A percentile compares a stretch with the other conserved stretches of the same genome.
phyloP scores from a whole-genome alignment of 2,329 filamentous ascomycete species.

The Penicillium brasilianum region DNA sequence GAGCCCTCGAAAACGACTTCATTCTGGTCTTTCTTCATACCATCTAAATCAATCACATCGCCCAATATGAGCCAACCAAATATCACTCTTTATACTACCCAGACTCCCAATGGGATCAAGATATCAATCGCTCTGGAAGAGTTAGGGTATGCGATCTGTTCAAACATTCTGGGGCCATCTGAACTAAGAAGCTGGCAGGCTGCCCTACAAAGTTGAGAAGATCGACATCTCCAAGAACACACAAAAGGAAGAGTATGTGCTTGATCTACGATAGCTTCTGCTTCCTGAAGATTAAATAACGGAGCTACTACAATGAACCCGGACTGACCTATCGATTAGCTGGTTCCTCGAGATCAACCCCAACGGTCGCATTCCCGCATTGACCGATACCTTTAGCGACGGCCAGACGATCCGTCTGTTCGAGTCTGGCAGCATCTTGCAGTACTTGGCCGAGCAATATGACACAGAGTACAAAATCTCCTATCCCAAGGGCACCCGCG shows the following conservation, averaged over 20 bases:
- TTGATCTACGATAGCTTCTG: not conserved
- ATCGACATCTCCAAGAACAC: conserved; percentile 75
- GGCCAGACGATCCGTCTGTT: conserved; percentile 77
- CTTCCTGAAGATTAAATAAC: too few relatives aligned
- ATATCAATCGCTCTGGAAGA: conserved; percentile 86
- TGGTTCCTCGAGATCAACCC: conserved; percentile 94
- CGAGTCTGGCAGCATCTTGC: conserved; percentile 81
- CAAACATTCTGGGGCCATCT: not conserved
- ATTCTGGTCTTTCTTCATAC: not conserved
- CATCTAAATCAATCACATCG: not conserved
- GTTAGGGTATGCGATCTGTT: conserved; percentile 59
- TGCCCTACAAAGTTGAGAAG: conserved; percentile 76
- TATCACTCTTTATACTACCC: conserved; percentile 80
- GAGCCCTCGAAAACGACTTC: not conserved
- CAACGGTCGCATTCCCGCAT: conserved; percentile 86
- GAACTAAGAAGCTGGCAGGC: conserved; percentile 36
- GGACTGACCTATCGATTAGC: conserved; percentile 35
- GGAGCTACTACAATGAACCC: not conserved
- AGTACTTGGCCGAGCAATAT: conserved; percentile 82
- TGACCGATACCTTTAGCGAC: conserved; percentile 79
- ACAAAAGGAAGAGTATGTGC: conserved; percentile 70
- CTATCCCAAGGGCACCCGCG: conserved; percentile 72
- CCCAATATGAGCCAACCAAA: conserved; percentile 53
- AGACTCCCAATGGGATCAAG: conserved; percentile 90
- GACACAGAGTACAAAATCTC: conserved; percentile 82